These are phyloP conservation scores for Pseudocercospora musae DNA, from an alignment of 2,329 filamentous ascomycete species.

Conservation along the genomic window DNA sequence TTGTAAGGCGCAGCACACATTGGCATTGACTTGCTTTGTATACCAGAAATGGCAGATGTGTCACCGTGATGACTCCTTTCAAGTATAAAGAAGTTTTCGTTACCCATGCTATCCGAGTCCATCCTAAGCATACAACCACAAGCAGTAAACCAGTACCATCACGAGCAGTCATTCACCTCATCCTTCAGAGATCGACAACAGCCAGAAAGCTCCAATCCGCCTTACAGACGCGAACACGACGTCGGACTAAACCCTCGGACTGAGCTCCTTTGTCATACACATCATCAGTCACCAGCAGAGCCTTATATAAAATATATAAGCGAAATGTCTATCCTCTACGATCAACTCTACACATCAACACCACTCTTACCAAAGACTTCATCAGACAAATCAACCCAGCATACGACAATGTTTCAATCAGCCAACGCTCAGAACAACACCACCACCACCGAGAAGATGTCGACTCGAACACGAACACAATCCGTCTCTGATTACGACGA, in stretches of 20 bases:
- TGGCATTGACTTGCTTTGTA: background rate
- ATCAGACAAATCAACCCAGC: slow-evolving; percentile 2
- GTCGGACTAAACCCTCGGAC: background rate
- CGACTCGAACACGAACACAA: background rate
- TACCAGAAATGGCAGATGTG: background rate
- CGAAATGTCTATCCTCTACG: slow-evolving; percentile 11
- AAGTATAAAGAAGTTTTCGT: background rate
- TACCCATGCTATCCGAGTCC: background rate
- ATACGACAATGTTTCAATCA: slow-evolving; percentile 13
- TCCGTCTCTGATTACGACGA: background rate
- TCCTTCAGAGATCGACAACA: background rate
- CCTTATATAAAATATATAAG: background rate
- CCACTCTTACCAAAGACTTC: background rate
- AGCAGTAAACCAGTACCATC: no score
- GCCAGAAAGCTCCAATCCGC: background rate
- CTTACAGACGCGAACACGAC: background rate
- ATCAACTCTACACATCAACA: slow-evolving; percentile 13
- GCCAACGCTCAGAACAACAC: slow-evolving; percentile 1
- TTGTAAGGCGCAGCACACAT: background rate
- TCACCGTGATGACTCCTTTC: background rate
- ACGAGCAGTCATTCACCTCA: background rate
- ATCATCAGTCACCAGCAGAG: background rate
- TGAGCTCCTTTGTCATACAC: background rate
- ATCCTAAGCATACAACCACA: background rate
- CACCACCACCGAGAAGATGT: background rate